These are phyloP conservation scores for Aspergillus calidoustus DNA, from an alignment of 2,329 filamentous ascomycete species.

Conservation along the genomic window DNA sequence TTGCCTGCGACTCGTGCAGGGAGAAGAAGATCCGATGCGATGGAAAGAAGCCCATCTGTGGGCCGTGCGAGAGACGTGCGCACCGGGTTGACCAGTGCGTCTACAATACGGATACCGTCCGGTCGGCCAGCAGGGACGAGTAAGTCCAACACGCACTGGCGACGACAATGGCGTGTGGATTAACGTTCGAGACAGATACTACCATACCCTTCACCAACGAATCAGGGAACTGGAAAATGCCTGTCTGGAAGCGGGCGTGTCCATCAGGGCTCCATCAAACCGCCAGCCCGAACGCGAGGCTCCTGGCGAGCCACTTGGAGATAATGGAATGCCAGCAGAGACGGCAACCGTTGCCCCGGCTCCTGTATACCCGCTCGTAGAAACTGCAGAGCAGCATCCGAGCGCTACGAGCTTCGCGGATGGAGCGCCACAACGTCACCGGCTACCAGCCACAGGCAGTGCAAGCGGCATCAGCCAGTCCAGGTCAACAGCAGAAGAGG, in stretches of 20 bases:
- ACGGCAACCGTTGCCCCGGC: neutral
- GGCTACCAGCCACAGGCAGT: no score
- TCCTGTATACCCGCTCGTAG: neutral
- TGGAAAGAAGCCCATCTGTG: constrained; percentile 10
- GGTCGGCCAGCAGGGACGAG: constrained; percentile 6
- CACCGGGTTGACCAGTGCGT: constrained; percentile 10
- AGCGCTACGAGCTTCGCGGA: neutral
- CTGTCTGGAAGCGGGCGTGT: neutral
- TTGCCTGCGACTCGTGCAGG: constrained; percentile 14
- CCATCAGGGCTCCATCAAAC: neutral
- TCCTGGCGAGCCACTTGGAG: no score
- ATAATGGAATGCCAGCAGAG: no score
- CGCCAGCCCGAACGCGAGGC: neutral
- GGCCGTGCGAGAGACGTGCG: constrained; percentile 3
- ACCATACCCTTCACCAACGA: constrained; percentile 3
- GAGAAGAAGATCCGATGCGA: constrained; percentile 16
- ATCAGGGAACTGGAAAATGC: constrained; percentile 5
- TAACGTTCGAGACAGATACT: neutral
- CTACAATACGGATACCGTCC: constrained; percentile 7
- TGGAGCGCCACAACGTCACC: no score
- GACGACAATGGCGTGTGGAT: neutral
- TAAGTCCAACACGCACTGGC: neutral
- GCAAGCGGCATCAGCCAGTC: neutral
- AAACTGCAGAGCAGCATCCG: neutral
- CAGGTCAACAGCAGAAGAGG: neutral